Base-by-base conservation (phyloP, 176 grass and related monocot species). In the Alopecurus myosuroides region DNA sequence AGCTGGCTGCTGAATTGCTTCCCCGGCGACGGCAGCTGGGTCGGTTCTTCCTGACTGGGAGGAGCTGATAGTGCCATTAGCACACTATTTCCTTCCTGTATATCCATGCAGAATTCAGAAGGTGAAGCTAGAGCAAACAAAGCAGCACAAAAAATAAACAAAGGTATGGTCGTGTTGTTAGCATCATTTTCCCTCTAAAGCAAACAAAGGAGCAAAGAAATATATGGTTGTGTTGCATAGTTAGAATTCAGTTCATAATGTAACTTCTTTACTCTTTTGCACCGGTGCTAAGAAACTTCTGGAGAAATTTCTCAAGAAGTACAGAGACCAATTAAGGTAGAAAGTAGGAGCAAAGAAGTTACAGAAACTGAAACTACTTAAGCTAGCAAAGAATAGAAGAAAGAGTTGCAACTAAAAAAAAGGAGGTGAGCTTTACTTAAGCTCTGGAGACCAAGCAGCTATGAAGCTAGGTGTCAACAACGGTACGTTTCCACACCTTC, bases 1-100 rank as follows among this genome's bases (percentile, higher is more conserved):
- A 98, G 91, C 80, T 89, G 93, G 65, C 45, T 86, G 70, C 88
- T 92, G 56, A 95, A 79, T 7, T 49, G 74, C 74, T 86, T 77
- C 26, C 18, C 40, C 3, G 25, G n/a, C 25, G 41, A 28, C 40
- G 14, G 25, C 33, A n/a, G 11, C 13, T 41, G 9, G 4, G 36
- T n/a, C 0, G 3, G 52, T 15, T 50, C 78, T 80, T 80, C 60
- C 28, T 46, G 78, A 30, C 30, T 46, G 7, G 11, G 41, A 67
- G 7, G 61, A 67, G 61, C 29, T 49, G 61, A 15, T 49, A 35
- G 18, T 3, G 53, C 69, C 70, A 74, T 84, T 26, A 17, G 20
- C 3, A 57, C 6, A 44, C 33, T 7, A 19, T 29, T 55, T 30
- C 44, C 44, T 69, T 63, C 61, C 45, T 64, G 30, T 29, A 18